Percentiles rank a stretch among this genome's conserved stretches.
phyloP scores from a whole-genome alignment of 2,329 filamentous ascomycete species.

The Fusarium transvaalense region DNA sequence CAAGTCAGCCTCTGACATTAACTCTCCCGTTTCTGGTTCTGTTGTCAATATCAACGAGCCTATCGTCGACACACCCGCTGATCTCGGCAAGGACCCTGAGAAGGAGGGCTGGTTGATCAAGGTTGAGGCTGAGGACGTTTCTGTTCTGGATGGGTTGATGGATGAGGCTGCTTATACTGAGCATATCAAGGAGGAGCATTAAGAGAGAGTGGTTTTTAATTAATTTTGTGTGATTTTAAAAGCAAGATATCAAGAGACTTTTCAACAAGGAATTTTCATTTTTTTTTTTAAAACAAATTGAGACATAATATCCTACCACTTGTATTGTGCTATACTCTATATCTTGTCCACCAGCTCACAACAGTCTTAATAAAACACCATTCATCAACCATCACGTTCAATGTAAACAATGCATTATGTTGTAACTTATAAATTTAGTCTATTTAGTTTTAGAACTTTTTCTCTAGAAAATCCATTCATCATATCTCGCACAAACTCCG shows the following conservation, averaged over 20 bases:
- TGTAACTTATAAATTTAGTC: slow-evolving; percentile 14
- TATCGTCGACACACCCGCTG: slow-evolving; percentile 37
- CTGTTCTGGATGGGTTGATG: slow-evolving; percentile 75
- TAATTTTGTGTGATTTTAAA: slow-evolving; percentile 33
- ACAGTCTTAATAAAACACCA: not conserved
- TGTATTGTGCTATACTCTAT: not conserved
- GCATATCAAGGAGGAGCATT: slow-evolving; percentile 37
- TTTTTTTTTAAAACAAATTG: not conserved
- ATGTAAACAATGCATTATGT: not conserved
- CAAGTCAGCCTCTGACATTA: slow-evolving; percentile 91
- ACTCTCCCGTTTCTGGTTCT: slow-evolving; percentile 80
- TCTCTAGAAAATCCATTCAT: slow-evolving; percentile 23
- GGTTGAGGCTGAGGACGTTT: slow-evolving; percentile 73
- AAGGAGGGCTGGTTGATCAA: slow-evolving; percentile 84
- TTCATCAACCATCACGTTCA: not conserved
- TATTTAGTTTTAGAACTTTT: slow-evolving; percentile 22
- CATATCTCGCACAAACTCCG: slow-evolving; percentile 33
- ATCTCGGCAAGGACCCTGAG: slow-evolving; percentile 81
- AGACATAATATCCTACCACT: not conserved
- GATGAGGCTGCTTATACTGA: slow-evolving; percentile 72
- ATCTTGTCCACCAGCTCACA: too few species aligned
- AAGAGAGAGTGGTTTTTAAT: slow-evolving; percentile 1
- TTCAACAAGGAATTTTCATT: not conserved
- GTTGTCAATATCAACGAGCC: slow-evolving; percentile 75
- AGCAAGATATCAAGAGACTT: slow-evolving; percentile 36